These are phyloP conservation scores for Kickxella alabastrina DNA, from an alignment of 192 early-diverging fungal species.

Conservation along the genomic window DNA sequence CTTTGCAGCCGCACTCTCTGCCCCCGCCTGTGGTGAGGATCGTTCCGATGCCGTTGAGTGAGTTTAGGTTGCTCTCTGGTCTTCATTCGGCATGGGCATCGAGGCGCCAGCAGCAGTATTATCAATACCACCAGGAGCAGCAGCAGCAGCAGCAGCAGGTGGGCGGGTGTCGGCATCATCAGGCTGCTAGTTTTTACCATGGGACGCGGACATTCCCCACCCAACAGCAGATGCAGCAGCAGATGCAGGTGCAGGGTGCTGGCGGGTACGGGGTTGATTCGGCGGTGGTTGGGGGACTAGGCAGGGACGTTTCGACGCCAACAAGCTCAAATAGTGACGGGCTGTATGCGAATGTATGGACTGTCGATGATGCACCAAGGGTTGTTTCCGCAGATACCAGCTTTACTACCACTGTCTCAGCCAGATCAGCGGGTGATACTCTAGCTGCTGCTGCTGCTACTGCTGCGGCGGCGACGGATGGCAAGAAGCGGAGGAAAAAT, in stretches of 20 bases:
- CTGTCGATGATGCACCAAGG: slow-evolving; percentile 10
- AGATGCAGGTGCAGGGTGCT: too few relatives aligned
- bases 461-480: neutral
- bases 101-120: slow-evolving; percentile 15
- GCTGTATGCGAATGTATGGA: slow-evolving; percentile 27
- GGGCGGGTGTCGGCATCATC: too few relatives aligned
- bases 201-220: too few relatives aligned
- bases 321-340: slow-evolving; percentile 27
- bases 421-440: too few relatives aligned
- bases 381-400: too few relatives aligned
- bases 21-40: slow-evolving; percentile 41
- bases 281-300: too few relatives aligned
- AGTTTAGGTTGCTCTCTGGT: slow-evolving; percentile 25
- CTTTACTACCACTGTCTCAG: too few relatives aligned
- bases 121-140: slow-evolving; percentile 1
- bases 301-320: slow-evolving; percentile 16
- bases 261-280: too few relatives aligned
- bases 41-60: slow-evolving; percentile 33
- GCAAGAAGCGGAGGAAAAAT: slow-evolving; percentile 1
- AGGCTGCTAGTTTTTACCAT: too few relatives aligned
- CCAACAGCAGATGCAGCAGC: neutral
- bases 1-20: slow-evolving; percentile 27
- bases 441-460: slow-evolving; percentile 1
- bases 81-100: slow-evolving; percentile 29
- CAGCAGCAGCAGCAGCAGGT: too few relatives aligned